Base-by-base conservation (phyloP, 306 rosid species). In the Prunus armeniaca region DNA sequence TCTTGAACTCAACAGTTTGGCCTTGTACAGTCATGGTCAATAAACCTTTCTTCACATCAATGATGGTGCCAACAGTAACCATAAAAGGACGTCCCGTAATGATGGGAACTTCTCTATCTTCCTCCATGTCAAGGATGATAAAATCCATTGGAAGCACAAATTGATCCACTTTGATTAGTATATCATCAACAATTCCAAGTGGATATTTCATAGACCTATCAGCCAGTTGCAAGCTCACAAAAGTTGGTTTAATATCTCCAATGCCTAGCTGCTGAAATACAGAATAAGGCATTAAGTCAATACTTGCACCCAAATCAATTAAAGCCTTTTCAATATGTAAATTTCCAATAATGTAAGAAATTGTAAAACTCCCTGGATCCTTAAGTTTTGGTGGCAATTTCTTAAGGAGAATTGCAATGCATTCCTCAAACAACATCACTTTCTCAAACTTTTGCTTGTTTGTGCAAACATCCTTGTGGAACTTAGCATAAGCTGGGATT, bases 221-320 rank as follows among this genome's bases (percentile, higher is more conserved):
- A 0, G 28, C 66, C 3, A 76, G 46, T 0, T 74, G 71, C 6
- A 74, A 7, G 5, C 4, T 18, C 10, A 74, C 2, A 1, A 17
- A 17, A 0, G 38, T 64, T 12, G 3, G 50, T 8, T 63, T 49
- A 0, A 28, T 12, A 6, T 62, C 62, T 2, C 20, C 20, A 0
- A 34, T 14, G 4, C 27, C 34, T 0, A 65, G 41, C 24, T 75
- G 19, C 41, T 28, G 2, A 47, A 63, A 75, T 0, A 51, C 3
- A 51, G 0, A 34, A 51, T 50, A 76, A 1, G 73, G 46, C 11
- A 76, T 49, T 1, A 76, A 8, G 30, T 77, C 68, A 2, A 56
- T 45, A 15, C 41, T 45, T n/a, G 75, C 24, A 15, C 75, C 74
- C 3, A 77, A 28, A 25, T 77, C 80, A 2, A 77, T 3, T 2